Evolutionary conservation across 2,329 filamentous ascomycete genomes (phyloP).

Genomic region (Ampelomyces quisqualis): DNA sequence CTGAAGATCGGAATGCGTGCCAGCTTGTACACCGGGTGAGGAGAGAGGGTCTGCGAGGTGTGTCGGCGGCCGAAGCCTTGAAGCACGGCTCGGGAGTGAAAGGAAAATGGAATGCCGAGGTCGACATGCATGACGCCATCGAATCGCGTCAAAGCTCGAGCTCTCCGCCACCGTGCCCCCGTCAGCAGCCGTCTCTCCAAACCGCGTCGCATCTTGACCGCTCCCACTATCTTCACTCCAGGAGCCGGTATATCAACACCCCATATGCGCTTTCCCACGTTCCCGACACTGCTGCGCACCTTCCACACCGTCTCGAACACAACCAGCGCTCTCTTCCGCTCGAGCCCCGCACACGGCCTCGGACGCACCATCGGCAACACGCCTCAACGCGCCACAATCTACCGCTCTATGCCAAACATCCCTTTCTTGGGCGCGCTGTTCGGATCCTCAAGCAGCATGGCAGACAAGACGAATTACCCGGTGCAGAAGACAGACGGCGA

Average conservation of each 20-base stretch:
- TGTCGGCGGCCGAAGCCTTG: too few relatives aligned
- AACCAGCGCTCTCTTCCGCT: constrained; percentile 35
- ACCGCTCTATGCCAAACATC: constrained; percentile 69
- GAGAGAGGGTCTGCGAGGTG: too few relatives aligned
- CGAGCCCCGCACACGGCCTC: constrained; percentile 42
- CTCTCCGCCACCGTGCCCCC: constrained; percentile 24
- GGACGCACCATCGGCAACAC: constrained; percentile 31
- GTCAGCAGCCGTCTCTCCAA: constrained; percentile 18
- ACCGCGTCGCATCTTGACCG: not conserved
- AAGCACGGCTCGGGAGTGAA: too few relatives aligned
- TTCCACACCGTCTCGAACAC: constrained; percentile 51
- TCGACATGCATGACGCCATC: constrained; percentile 39
- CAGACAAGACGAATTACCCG: constrained; percentile 69
- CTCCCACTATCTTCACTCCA: constrained; percentile 3
- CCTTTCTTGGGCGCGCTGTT: constrained; percentile 79
- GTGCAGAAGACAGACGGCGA: constrained; percentile 77
- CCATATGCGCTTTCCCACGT: constrained; percentile 53
- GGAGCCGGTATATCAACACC: constrained; percentile 10
- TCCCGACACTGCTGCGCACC: constrained; percentile 51
- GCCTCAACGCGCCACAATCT: constrained; percentile 29
- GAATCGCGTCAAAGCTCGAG: constrained; percentile 19
- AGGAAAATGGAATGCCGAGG: too few relatives aligned
- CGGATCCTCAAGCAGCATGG: constrained; percentile 54
- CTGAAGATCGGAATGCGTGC: too few relatives aligned
- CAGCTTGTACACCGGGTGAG: too few relatives aligned